Evolutionary conservation across 1,139 yeast genomes (phyloP), one percentile per base, ranked within the genome.

Genomic region (Candida tropicalis): DNA sequence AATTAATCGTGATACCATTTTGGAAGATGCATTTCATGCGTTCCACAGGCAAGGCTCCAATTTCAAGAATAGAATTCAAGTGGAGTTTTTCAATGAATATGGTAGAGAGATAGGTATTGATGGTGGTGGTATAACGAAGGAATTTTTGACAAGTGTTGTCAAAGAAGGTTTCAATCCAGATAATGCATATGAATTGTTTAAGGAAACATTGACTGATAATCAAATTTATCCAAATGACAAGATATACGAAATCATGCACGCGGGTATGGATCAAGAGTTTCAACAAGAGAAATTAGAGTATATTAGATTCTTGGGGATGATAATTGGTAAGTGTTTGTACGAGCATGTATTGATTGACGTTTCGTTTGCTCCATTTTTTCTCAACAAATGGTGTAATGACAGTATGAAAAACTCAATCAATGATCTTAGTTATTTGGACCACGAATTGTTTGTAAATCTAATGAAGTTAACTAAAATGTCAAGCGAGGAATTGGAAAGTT

Each of bases 91-190:
- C 40, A 87, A 87, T 56, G 79, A 84, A 46, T 79, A 84, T 62
- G 80, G 77, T 22, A 77, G 71, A 35, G 95, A 87, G 56, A 93
- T 87, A 0, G 99, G 99, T 1, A 85, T 93, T 42, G 99, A 93
- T 63, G 99, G 99, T 4, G 99, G 99, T 9, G 99, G 99, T 2
- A 71, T 93, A 17, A 91, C 98, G 0, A 91, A 93, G 60, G 99
- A 93, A 56, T 84, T 93, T 52, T 66, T 93, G 43, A 89, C 93
- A 2, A 72, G 85, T 39, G 83, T 89, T 0, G 80, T 85, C 1
- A 69, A 69, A 8, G 89, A 86, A 51, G 95, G 88, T 0, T 87
- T 91, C 52, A 50, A 66, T 57, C 59, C 77, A 45, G 42, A 62
- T 44, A 39, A 68, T 59, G 43, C 59, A 57, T 81, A 85, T 50